Evolutionary conservation across 2,329 filamentous ascomycete genomes (phyloP).

Genomic region (Pseudocercospora macadamiae): DNA sequence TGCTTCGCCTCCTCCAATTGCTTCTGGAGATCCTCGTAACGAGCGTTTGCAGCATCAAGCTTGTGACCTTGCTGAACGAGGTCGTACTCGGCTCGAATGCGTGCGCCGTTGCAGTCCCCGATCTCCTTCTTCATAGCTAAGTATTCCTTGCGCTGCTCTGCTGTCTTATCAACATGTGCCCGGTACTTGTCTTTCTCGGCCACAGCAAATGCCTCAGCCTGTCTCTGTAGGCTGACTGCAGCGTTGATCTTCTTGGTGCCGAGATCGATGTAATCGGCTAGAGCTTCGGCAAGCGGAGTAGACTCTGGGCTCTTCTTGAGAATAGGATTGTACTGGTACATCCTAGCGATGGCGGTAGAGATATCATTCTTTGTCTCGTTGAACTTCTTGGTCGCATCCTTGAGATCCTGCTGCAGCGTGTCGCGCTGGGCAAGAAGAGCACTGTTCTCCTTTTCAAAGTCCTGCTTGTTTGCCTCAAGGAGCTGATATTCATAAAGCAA

Average conservation of each 20-base stretch:
- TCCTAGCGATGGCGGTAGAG: neutral
- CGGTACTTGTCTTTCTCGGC: neutral
- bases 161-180: neutral
- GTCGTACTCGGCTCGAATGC: neutral
- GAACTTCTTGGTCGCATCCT: neutral
- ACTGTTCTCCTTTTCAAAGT: neutral
- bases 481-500: neutral
- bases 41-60: neutral
- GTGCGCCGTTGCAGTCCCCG: slow-evolving; percentile 1
- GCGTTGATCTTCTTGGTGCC: neutral
- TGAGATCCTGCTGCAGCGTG: neutral
- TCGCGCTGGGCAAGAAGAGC: neutral
- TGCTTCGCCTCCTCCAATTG: neutral
- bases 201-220: neutral
- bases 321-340: neutral
- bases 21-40: neutral
- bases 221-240: neutral
- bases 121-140: neutral
- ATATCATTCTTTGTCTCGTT: neutral
- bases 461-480: neutral
- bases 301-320: neutral
- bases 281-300: neutral
- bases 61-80: neutral
- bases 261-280: neutral
- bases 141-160: neutral